Base-by-base conservation (phyloP, 2,329 filamentous ascomycete species). In the Zasmidium angulare region DNA sequence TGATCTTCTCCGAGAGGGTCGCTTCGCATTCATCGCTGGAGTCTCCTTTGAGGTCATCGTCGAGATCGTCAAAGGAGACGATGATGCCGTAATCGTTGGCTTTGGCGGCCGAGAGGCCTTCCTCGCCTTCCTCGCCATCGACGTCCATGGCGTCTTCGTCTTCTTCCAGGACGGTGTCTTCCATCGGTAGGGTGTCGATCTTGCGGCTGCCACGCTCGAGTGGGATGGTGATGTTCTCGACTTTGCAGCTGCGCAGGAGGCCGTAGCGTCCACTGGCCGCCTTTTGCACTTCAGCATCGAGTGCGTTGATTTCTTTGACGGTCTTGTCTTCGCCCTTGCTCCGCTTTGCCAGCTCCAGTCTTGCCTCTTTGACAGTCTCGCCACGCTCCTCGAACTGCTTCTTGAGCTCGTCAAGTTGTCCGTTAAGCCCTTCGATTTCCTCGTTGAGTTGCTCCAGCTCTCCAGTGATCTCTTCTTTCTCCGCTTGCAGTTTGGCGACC, bases 71-170 rank as follows among this genome's bases (percentile, higher is more conserved):
- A 76, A 96, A 99, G 75, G 96, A 87, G 55, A 96, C 85, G 58
- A 91, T 87, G 66, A 99, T 96, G 56, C 95, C 95, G 71, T 96
- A 92, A 72, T 98, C 91, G 64, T 96, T 88, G 63, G 93, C 83
- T 40, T 86, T 84, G 23, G 59, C 49, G 10, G 54, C 88, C 60
- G 52, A 84, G 51, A 46, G 77, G 76, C 66, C 64, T 19, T 74
- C 72, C 40, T 88, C 87, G 76, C 66, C 64, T 19, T 74, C 72
- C 40, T 88, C 87, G 56, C 90, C 90, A 63, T 98, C 95, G 20
- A 98, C 80, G 65, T 98, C 93, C 93, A 98, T 97, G 2, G 89
- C 89, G 71, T 97, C 92, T 1, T 88, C 85, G 70, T 96, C 91
- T 56, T 86, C 74, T 52, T 75, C 84, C 46, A 96, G 78, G 62